These are phyloP conservation scores for Kappamyces sp. DNA, from an alignment of 192 early-diverging fungal species.

Conservation along the genomic window DNA sequence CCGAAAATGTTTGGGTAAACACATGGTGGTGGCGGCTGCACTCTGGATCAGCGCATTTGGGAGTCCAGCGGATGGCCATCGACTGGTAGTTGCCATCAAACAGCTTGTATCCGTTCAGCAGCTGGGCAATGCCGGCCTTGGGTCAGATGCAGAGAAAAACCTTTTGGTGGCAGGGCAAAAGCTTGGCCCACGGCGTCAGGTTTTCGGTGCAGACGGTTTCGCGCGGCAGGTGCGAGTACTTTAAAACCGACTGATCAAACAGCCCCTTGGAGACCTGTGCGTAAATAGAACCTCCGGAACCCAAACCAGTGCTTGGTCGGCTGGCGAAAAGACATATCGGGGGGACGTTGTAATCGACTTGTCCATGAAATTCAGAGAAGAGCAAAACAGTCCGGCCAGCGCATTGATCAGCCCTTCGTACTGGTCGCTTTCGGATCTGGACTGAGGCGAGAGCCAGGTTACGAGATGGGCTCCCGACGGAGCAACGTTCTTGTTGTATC, in stretches of 20 bases:
- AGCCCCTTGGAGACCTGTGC: no score
- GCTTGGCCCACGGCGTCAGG: constrained; percentile 94
- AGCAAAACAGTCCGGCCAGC: constrained; percentile 90
- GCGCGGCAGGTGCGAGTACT: constrained; percentile 77
- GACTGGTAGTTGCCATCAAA: constrained; percentile 90
- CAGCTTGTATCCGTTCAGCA: constrained; percentile 86
- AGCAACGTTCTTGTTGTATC: constrained; percentile 32
- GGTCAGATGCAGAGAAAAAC: constrained; percentile 20
- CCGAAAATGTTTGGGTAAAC: constrained; percentile 68
- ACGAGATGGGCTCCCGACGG: constrained; percentile 3
- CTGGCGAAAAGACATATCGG: constrained; percentile 37
- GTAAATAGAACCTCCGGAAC: neutral
- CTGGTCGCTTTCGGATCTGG: neutral
- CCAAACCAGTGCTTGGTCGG: neutral
- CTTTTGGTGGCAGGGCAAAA: constrained; percentile 88
- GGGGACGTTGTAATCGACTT: constrained; percentile 61
- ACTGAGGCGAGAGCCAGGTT: neutral
- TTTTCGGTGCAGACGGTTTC: constrained; percentile 98
- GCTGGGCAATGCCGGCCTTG: constrained; percentile 74
- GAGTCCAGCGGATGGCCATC: constrained; percentile 68
- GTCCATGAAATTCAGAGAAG: constrained; percentile 92
- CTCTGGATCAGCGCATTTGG: constrained; percentile 42
- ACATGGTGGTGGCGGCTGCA: constrained; percentile 50
- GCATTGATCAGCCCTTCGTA: constrained; percentile 74
- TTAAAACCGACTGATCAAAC: constrained; percentile 14